Conservation (phyloP, 1,284 basidiomycete species). For the Heterobasidion irregulare region DNA sequence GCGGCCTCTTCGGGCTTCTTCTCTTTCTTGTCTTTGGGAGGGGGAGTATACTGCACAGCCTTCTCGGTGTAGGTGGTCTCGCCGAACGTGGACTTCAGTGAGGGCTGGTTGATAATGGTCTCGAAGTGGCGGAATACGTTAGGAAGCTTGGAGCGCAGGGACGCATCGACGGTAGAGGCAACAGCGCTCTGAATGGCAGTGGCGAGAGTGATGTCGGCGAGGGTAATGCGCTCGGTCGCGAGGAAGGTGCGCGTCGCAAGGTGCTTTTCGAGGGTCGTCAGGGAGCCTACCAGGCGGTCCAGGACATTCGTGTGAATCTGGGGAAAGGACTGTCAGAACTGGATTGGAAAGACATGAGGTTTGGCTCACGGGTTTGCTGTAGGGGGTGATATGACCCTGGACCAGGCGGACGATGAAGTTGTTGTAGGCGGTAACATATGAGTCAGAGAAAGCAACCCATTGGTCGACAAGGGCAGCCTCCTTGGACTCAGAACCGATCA, state of each 20-base stretch:
- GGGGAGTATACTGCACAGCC: constrained; percentile 64
- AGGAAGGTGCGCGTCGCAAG: constrained; percentile 83
- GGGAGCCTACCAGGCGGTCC: constrained; percentile 46
- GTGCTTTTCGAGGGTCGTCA: constrained; percentile 67
- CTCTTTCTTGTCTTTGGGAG: constrained; percentile 66
- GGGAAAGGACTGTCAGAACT: neutral
- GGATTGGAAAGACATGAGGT: neutral
- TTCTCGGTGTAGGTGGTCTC: constrained; percentile 62
- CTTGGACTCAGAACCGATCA: constrained; percentile 48
- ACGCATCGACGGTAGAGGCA: constrained; percentile 51
- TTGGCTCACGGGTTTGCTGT: constrained; percentile 54
- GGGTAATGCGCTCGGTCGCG: constrained; percentile 89
- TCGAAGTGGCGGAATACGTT: constrained; percentile 81
- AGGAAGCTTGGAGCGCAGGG: constrained; percentile 59
- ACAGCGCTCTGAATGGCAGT: constrained; percentile 44
- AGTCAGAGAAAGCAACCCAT: constrained; percentile 59
- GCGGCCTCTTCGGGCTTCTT: constrained; percentile 37
- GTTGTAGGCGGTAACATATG: constrained; percentile 35
- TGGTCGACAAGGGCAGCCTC: constrained; percentile 59
- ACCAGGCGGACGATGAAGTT: constrained; percentile 25
- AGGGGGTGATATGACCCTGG: constrained; percentile 38
- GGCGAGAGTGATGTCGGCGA: constrained; percentile 81
- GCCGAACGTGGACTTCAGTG: constrained; percentile 62
- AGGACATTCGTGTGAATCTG: constrained; percentile 49
- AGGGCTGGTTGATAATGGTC: constrained; percentile 79